These are phyloP conservation scores for Acanthamoeba healyi DNA, from an alignment of 208 protist species.

Conservation along the genomic window DNA sequence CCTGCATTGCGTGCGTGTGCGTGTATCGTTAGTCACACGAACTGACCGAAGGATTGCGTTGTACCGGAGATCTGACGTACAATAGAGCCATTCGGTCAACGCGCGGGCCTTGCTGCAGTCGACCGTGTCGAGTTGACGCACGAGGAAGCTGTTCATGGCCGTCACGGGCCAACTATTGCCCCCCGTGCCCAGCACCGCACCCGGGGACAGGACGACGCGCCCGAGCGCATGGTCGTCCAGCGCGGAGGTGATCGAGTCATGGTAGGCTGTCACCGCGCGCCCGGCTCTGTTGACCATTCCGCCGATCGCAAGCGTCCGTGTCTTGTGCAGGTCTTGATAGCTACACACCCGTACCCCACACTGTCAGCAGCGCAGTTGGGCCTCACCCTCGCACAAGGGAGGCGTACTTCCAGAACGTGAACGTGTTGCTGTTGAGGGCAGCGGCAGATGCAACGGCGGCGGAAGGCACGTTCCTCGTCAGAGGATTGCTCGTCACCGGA, in stretches of 20 bases:
- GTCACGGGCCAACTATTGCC: constrained; percentile 23
- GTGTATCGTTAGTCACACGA: neutral
- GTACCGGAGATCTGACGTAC: neutral
- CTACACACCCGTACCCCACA: neutral
- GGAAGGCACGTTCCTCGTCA: neutral
- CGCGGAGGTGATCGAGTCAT: neutral
- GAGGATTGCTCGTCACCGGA: neutral
- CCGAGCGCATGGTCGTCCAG: neutral
- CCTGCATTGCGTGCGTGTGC: neutral
- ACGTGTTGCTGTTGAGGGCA: neutral
- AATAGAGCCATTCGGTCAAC: constrained; percentile 54
- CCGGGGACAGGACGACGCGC: neutral
- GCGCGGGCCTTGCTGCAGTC: constrained; percentile 67
- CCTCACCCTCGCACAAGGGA: neutral
- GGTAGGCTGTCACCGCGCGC: neutral
- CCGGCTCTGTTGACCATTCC: neutral
- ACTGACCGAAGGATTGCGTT: neutral
- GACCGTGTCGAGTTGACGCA: neutral
- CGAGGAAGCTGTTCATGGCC: neutral
- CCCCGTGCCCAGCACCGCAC: neutral
- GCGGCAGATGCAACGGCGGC: neutral
- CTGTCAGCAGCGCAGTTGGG: neutral
- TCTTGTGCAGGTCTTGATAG: neutral
- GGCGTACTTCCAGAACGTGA: constrained; percentile 5
- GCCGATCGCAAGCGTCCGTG: neutral